Conservation (phyloP, 371 early-diverging fungal species). For the Cokeromyces recurvatus region DNA sequence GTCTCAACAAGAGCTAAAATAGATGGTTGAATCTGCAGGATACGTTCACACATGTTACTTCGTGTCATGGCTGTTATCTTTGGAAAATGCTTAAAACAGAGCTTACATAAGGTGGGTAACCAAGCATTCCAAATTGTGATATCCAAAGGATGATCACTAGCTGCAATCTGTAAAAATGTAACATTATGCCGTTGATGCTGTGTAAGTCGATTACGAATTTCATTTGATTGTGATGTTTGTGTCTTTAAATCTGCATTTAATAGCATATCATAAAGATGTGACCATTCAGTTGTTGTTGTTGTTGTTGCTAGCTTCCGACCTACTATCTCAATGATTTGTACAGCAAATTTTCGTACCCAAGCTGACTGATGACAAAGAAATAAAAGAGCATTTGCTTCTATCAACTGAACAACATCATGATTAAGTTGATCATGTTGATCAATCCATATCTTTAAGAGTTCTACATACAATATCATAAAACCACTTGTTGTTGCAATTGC, state of each 20-base stretch:
- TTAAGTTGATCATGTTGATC: conserved; percentile 23
- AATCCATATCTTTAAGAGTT: conserved; percentile 38
- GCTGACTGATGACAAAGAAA: conserved; percentile 66
- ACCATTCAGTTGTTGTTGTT: conserved; percentile 1
- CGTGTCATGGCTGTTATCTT: conserved; percentile 57
- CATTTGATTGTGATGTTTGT: too few relatives aligned
- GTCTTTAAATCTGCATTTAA: conserved; percentile 32
- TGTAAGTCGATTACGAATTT: conserved; percentile 41
- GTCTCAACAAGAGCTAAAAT: conserved; percentile 55
- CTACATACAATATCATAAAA: conserved; percentile 37
- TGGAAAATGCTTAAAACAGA: conserved; percentile 60
- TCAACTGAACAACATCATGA: conserved; percentile 57
- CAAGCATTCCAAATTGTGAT: conserved; percentile 54
- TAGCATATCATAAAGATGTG: conserved; percentile 18
- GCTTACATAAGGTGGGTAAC: conserved; percentile 64
- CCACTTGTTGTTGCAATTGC: conserved; percentile 21
- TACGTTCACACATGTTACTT: conserved; percentile 52
- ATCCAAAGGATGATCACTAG: conserved; percentile 48
- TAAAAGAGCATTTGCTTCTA: conserved; percentile 72
- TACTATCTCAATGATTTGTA: conserved; percentile 49
- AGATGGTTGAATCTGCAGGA: conserved; percentile 60
- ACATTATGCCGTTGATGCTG: conserved; percentile 46
- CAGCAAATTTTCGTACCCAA: conserved; percentile 52
- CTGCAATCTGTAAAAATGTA: conserved; percentile 33
- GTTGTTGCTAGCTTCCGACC: background rate